Percentiles rank a stretch among this genome's conserved stretches.
Evolutionary conservation across 176 grass and related monocot species (phyloP).

Genomic region (Triticum monococcum): DNA sequence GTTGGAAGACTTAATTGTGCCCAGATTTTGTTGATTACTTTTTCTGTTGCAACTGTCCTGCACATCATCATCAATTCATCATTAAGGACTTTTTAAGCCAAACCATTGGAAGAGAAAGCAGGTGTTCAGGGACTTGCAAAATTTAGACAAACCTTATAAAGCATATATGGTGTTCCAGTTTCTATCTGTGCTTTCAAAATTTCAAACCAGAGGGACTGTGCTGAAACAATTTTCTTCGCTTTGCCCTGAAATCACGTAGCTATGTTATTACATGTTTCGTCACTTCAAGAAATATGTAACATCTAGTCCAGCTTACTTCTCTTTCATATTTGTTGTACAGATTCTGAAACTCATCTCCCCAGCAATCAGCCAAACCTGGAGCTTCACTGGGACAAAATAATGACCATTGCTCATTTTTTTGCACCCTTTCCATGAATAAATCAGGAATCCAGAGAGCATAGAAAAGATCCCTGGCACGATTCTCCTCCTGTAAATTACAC

Average conservation of each 20-base stretch:
- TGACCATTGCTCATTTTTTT: constrained; percentile 70
- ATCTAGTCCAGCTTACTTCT: constrained; percentile 45
- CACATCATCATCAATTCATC: neutral
- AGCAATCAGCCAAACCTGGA: constrained; percentile 84
- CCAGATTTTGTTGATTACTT: constrained; percentile 77
- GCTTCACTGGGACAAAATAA: constrained; percentile 95
- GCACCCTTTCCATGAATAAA: constrained; percentile 92
- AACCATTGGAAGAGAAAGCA: neutral
- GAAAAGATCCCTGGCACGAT: constrained; percentile 88
- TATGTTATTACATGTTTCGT: neutral
- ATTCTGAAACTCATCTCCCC: constrained; percentile 77
- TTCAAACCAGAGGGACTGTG: constrained; percentile 79
- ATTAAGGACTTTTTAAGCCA: constrained; percentile 11
- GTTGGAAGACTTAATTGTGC: constrained; percentile 83
- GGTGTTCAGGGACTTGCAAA: neutral
- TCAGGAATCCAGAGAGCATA: constrained; percentile 90
- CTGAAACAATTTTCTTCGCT: constrained; percentile 68
- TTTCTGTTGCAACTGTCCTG: constrained; percentile 80
- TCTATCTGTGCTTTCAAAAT: constrained; percentile 82
- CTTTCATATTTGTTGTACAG: constrained; percentile 78
- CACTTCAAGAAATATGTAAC: neutral
- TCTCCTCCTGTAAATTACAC: constrained; percentile 65
- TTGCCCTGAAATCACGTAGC: constrained; percentile 44
- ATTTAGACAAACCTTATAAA: constrained; percentile 49
- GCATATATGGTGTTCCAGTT: constrained; percentile 86